phyloP scores from a whole-genome alignment of 2,329 filamentous ascomycete species.

The Emmonsiellopsis sp. region DNA sequence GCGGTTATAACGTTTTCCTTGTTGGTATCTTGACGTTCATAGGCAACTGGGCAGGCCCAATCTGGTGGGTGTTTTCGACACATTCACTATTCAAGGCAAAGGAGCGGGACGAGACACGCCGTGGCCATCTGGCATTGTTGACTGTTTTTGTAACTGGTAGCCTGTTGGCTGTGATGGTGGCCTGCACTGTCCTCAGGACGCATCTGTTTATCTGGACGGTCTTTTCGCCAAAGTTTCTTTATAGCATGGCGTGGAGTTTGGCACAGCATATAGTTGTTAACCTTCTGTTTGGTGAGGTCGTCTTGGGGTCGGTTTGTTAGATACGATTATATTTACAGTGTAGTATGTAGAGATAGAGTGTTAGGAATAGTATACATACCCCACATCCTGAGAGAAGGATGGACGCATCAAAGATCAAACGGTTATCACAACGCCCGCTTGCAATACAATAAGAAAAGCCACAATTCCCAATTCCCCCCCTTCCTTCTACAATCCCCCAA shows the following conservation, averaged over 20 bases:
- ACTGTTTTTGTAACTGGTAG: slow-evolving; percentile 63
- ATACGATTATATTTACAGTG: not conserved
- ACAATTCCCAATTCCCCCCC: not conserved
- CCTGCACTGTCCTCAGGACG: slow-evolving; percentile 72
- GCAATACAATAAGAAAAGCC: not conserved
- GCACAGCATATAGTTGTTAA: slow-evolving; percentile 73
- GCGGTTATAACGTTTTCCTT: slow-evolving; percentile 65
- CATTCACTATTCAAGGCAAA: slow-evolving; percentile 17
- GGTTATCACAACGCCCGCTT: too few relatives aligned
- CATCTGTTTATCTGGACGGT: slow-evolving; percentile 99
- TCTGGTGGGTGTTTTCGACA: slow-evolving; percentile 73
- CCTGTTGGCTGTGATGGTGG: slow-evolving; percentile 70
- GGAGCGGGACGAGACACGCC: slow-evolving; percentile 27
- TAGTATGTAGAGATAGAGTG: not conserved
- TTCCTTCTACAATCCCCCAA: slow-evolving; percentile 26
- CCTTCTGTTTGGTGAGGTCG: slow-evolving; percentile 49
- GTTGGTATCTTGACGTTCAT: slow-evolving; percentile 80
- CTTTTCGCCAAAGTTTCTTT: slow-evolving; percentile 93
- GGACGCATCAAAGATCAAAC: not conserved
- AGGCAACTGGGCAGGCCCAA: slow-evolving; percentile 81
- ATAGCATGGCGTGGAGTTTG: slow-evolving; percentile 78
- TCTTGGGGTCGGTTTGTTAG: slow-evolving; percentile 40
- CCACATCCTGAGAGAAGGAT: not conserved
- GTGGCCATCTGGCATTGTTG: slow-evolving; percentile 42
- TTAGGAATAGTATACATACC: not conserved